phyloP scores from a whole-genome alignment of 2,329 filamentous ascomycete genomes.

The Pleochaeta shiraiana region DNA sequence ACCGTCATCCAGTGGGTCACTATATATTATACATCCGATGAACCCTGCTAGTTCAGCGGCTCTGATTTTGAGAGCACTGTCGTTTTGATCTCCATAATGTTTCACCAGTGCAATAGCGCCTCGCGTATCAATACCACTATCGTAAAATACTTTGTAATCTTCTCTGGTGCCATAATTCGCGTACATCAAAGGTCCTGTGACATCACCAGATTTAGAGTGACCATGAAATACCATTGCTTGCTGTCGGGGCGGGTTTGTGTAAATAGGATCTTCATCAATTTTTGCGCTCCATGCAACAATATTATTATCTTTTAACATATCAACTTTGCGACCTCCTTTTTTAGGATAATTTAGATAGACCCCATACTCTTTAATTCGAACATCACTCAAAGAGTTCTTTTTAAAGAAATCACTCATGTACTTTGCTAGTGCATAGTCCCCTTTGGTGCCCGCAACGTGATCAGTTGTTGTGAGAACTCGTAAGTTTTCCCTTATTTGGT shows the following conservation, averaged over 20 bases:
- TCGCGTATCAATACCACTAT: constrained; percentile 48
- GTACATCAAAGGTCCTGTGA: constrained; percentile 70
- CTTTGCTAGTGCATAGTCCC: constrained; percentile 66
- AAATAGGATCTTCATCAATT: constrained; percentile 60
- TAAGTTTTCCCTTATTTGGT: constrained; percentile 48
- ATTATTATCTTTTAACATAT: constrained; percentile 50
- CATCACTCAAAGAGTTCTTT: constrained; percentile 49
- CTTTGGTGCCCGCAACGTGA: constrained; percentile 86
- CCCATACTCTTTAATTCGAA: constrained; percentile 55
- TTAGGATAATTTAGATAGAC: constrained; percentile 89
- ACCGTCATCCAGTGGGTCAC: constrained; percentile 69
- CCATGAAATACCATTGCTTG: constrained; percentile 74
- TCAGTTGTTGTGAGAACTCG: constrained; percentile 63
- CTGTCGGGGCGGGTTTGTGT: constrained; percentile 36
- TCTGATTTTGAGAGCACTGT: constrained; percentile 67
- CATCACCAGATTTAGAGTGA: constrained; percentile 68
- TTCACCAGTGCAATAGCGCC: constrained; percentile 71
- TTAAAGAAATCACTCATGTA: constrained; percentile 64
- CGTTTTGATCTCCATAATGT: constrained; percentile 51
- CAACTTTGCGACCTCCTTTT: constrained; percentile 52
- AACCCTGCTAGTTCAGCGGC: constrained; percentile 75
- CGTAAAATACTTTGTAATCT: constrained; percentile 54
- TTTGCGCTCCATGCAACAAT: constrained; percentile 52
- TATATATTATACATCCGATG: constrained; percentile 77
- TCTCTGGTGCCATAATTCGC: constrained; percentile 75